These are phyloP conservation scores for Hydnum rufescens DNA, from an alignment of 768 basidiomycete genomes.

Conservation along the genomic window DNA sequence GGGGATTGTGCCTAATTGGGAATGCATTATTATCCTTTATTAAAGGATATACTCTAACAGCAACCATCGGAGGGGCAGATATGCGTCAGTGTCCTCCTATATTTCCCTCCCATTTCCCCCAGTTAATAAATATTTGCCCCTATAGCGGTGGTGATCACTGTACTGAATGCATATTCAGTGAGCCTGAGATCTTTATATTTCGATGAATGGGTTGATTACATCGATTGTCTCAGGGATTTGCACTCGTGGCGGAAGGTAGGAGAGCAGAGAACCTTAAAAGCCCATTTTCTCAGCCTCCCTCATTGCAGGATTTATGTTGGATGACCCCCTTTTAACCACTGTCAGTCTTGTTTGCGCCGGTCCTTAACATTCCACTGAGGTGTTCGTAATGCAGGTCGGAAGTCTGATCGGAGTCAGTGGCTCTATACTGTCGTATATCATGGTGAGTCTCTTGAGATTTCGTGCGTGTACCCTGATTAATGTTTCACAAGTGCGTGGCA, in stretches of 20 bases:
- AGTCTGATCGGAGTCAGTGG: constrained; percentile 80
- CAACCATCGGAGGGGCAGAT: constrained; percentile 83
- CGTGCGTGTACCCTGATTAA: not conserved
- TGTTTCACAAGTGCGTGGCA: constrained; percentile 50
- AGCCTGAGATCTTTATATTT: not conserved
- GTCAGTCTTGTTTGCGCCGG: not conserved
- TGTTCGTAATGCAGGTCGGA: constrained; percentile 26
- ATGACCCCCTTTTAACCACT: constrained; percentile 65
- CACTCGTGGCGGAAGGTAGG: constrained; percentile 60
- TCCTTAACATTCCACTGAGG: not conserved
- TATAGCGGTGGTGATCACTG: constrained; percentile 73
- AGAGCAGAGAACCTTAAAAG: not conserved
- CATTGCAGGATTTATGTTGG: constrained; percentile 52
- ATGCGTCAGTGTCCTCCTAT: constrained; percentile 44
- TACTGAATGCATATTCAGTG: constrained; percentile 71
- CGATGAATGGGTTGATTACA: not conserved
- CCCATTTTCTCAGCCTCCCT: not conserved
- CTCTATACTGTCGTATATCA: constrained; percentile 80
- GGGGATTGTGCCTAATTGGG: constrained; percentile 56
- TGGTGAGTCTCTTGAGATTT: constrained; percentile 30
- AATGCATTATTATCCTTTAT: constrained; percentile 64
- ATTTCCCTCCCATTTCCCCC: not conserved
- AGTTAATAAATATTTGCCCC: not conserved
- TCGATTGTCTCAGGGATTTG: constrained; percentile 29
- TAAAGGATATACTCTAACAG: constrained; percentile 72